Percentiles rank a stretch among this genome's conserved stretches.
These are phyloP conservation scores for Penicillium italicum DNA, from an alignment of 2,329 filamentous ascomycete genomes.

Conservation along the genomic window DNA sequence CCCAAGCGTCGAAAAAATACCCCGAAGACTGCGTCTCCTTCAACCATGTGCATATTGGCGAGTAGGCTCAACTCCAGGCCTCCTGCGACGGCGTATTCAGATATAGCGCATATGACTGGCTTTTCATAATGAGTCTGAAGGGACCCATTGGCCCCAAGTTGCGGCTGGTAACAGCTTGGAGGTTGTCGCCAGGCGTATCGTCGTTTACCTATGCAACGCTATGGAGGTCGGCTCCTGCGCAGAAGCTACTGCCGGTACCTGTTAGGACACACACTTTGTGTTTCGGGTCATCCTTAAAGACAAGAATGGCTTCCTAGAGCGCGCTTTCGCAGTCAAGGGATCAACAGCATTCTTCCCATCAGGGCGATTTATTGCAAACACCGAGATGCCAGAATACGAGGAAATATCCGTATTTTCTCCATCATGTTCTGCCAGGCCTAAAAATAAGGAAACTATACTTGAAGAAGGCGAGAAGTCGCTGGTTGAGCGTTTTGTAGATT, in stretches of 20 bases:
- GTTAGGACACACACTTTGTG: conserved; percentile 54
- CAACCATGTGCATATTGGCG: conserved; percentile 53
- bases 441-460: neutral
- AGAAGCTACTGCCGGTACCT: conserved; percentile 50
- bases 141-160: conserved; percentile 53
- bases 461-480: neutral
- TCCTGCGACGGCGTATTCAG: conserved; percentile 54
- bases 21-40: conserved; percentile 53
- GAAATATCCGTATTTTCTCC: conserved; percentile 7
- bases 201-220: conserved; percentile 35
- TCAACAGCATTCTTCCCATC: conserved; percentile 54
- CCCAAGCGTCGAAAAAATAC: conserved; percentile 56
- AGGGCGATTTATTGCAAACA: conserved; percentile 54
- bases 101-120: conserved; percentile 51
- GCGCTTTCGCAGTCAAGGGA: conserved; percentile 45
- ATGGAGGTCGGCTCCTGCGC: conserved; percentile 53
- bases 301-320: conserved; percentile 48
- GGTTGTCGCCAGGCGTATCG: conserved; percentile 14
- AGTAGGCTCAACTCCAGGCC: conserved; percentile 53
- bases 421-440: conserved; percentile 1
- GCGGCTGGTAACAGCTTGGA: conserved; percentile 34
- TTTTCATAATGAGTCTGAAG: conserved; percentile 50
- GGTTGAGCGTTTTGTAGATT: neutral
- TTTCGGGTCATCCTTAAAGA: conserved; percentile 48
- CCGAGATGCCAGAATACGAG: conserved; percentile 47